Evolutionary conservation across 176 grass and related monocot genomes (phyloP), one percentile per base, ranked within the genome.

Genomic region (Aegilops longissima): DNA sequence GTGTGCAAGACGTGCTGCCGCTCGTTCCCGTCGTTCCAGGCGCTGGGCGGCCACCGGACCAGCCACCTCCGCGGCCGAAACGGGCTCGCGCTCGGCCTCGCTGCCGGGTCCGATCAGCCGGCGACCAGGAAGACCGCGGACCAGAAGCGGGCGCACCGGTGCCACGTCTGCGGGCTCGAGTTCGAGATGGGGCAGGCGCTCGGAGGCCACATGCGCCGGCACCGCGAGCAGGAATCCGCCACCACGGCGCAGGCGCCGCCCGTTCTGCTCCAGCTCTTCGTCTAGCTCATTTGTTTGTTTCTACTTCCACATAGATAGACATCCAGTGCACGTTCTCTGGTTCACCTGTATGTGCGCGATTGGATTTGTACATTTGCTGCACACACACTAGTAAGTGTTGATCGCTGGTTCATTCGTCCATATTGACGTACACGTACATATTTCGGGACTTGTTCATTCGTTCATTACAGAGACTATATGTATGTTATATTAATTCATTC

Each of bases 181-280:
- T 95, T 95, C 86, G 76, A 85, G 56, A 88, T 76, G 79, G 93
- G 88, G 0, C 93, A 95, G 70, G 93, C 90, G 35, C 82, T 95
- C 30, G 93, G 93, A 0, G 93, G 93, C 0, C 93, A 95, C 93
- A 95, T 95, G 93, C 66, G 93, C 0, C 82, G 90, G 1, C 93
- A 95, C 83, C 80, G 85, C 11, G 88, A 87, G 4, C 38, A 66
- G 79, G 70, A 33, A 0, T 38, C 5, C 52, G 73, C 58, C 18
- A 74, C 42, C 0, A n/a, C 11, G 2, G 38, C 63, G 5, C 89
- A 79, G 23, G 89, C 84, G 25, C 89, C 78, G 30, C 84, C 84
- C 17, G 79, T 90, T 51, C 84, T 90, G 30, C 88, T 90, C 40
- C 72, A 86, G 84, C 88, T 90, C 29, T 90, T 90, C 5, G 79